These are phyloP conservation scores for Phytophthora sp. DNA, from an alignment of 352 stramenopile genomes.

Conservation along the genomic window DNA sequence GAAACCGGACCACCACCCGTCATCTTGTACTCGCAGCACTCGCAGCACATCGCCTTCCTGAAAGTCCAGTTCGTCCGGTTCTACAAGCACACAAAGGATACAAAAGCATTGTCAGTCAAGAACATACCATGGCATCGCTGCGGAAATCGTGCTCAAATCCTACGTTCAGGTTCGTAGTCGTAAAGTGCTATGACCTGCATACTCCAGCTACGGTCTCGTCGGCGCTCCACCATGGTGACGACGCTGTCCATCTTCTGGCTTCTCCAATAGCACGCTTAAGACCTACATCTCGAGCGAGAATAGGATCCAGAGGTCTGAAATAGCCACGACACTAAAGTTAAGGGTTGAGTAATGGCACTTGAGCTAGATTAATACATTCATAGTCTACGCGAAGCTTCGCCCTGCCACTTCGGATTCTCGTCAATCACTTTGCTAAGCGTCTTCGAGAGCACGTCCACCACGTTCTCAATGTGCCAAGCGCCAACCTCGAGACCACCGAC, in stretches of 20 bases:
- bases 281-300: too few species aligned
- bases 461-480: slow-evolving; percentile 53
- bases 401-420: slow-evolving; percentile 44
- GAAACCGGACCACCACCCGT: slow-evolving; percentile 71
- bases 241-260: too few species aligned
- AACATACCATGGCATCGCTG: neutral
- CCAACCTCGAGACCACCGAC: slow-evolving; percentile 54
- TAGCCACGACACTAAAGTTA: slow-evolving; percentile 21
- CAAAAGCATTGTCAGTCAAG: neutral
- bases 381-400: slow-evolving; percentile 10
- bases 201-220: slow-evolving; percentile 32
- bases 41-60: slow-evolving; percentile 49
- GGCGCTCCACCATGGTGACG: slow-evolving; percentile 13
- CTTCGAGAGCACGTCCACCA: slow-evolving; percentile 41
- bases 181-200: slow-evolving; percentile 67
- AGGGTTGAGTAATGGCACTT: too few species aligned
- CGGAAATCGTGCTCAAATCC: neutral
- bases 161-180: slow-evolving; percentile 72
- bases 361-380: too few species aligned
- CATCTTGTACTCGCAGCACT: slow-evolving; percentile 59
- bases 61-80: slow-evolving; percentile 64
- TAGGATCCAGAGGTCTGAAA: slow-evolving; percentile 27
- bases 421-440: slow-evolving; percentile 40
- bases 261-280: too few species aligned
- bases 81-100: slow-evolving; percentile 23